Evolutionary conservation across 257 asterid genomes (phyloP).

Genomic region (Ocimum tenuiflorum): DNA sequence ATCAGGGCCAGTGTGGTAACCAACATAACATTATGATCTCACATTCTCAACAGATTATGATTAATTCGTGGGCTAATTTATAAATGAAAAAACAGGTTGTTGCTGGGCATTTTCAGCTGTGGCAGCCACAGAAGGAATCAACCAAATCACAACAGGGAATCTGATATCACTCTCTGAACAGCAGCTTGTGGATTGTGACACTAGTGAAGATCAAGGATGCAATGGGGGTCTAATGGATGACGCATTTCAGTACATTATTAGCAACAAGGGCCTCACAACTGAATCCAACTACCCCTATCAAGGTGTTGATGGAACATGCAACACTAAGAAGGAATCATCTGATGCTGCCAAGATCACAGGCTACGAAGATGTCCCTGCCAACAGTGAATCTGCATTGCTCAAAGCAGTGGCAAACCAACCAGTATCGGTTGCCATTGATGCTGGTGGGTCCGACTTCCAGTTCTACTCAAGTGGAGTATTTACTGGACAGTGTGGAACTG

Average conservation of each 20-base stretch:
- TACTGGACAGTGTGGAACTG: slow-evolving; percentile 32
- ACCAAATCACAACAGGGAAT: not conserved
- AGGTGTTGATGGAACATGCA: no score
- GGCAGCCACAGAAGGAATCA: slow-evolving; percentile 11
- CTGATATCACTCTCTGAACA: slow-evolving; percentile 4
- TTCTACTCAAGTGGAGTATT: slow-evolving; percentile 32
- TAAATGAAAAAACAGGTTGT: not conserved
- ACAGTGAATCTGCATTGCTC: not conserved
- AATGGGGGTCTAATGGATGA: slow-evolving; percentile 7
- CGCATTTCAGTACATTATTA: slow-evolving; percentile 1
- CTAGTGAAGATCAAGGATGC: slow-evolving; percentile 7
- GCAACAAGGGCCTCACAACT: slow-evolving; percentile 11
- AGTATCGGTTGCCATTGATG: slow-evolving; percentile 32
- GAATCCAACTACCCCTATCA: no score
- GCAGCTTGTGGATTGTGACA: slow-evolving; percentile 12
- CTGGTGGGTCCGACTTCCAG: slow-evolving; percentile 23
- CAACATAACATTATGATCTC: no score
- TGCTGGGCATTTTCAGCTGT: not conserved
- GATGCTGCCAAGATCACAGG: slow-evolving; percentile 12
- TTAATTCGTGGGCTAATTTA: no score
- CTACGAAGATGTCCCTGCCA: slow-evolving; percentile 14
- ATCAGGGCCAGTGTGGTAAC: no score
- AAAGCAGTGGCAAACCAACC: slow-evolving; percentile 19
- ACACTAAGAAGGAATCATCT: slow-evolving; percentile 3
- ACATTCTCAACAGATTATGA: no score